Conservation (phyloP, 257 asterid species). For the Primulina eburnea region DNA sequence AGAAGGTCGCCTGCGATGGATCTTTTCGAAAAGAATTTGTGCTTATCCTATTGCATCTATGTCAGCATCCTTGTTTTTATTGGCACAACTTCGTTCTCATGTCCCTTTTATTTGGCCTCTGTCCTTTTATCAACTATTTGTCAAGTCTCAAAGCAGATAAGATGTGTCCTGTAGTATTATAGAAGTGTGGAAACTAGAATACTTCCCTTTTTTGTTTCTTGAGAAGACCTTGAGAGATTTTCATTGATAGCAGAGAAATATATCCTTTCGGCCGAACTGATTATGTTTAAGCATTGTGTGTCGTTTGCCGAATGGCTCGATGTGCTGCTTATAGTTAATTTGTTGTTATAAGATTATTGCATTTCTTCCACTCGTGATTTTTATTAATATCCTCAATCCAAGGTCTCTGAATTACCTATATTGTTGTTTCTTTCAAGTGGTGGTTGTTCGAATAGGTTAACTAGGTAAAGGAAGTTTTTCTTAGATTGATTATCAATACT, state of each 20-base stretch:
- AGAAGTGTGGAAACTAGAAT: neutral
- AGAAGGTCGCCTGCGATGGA: neutral
- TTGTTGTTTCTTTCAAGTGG: neutral
- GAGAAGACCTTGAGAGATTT: too few relatives aligned
- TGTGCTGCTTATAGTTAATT: neutral
- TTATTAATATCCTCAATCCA: neutral
- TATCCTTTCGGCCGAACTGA: neutral
- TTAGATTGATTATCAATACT: neutral
- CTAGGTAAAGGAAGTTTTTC: neutral
- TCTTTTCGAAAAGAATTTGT: too few relatives aligned
- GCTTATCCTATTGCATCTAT: too few relatives aligned
- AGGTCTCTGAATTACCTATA: too few relatives aligned
- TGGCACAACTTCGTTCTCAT: too few relatives aligned
- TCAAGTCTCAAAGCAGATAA: neutral
- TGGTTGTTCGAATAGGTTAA: neutral
- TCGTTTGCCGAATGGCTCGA: neutral
- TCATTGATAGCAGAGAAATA: neutral
- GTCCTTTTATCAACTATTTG: neutral
- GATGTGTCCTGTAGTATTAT: neutral
- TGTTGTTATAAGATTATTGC: neutral
- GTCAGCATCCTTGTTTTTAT: neutral
- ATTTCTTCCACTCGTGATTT: neutral
- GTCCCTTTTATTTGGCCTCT: neutral
- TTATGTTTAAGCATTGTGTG: neutral
- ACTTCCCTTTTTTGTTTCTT: too few relatives aligned